Conservation (phyloP, 345 rosid genomes). For the Citrus cavaleriei region DNA sequence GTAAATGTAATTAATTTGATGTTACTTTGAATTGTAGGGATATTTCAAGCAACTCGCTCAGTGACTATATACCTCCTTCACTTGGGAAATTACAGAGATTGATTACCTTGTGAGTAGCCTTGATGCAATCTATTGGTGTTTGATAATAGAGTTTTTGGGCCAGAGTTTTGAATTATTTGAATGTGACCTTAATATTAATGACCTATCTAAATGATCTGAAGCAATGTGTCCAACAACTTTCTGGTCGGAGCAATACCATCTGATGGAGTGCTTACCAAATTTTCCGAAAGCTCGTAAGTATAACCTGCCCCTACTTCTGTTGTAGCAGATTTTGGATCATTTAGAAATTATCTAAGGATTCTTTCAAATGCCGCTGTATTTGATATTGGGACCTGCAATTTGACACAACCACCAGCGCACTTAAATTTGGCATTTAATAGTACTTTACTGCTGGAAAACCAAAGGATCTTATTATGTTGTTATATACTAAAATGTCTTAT, state of each 20-base stretch:
- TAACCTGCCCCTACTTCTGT: constrained; percentile 6
- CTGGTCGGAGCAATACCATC: constrained; percentile 81
- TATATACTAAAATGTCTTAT: constrained; percentile 7
- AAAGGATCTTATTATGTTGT: background rate
- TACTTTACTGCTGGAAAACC: background rate
- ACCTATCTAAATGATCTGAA: constrained; percentile 38
- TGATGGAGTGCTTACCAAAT: constrained; percentile 56
- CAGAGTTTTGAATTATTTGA: background rate
- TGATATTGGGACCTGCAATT: background rate
- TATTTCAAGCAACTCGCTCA: constrained; percentile 72
- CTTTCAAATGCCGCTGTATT: background rate
- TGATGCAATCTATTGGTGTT: constrained; percentile 13
- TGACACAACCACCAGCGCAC: background rate
- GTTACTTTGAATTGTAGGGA: constrained; percentile 42
- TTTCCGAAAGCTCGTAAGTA: constrained; percentile 72
- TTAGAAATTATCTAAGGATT: background rate
- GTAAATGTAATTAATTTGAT: background rate
- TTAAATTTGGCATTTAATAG: background rate
- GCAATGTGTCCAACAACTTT: constrained; percentile 90
- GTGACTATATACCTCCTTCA: constrained; percentile 71
- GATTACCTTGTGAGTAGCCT: constrained; percentile 60
- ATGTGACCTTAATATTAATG: constrained; percentile 12
- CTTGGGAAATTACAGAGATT: constrained; percentile 70
- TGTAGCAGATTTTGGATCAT: constrained; percentile 10
- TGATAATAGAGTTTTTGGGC: background rate